Base-by-base conservation (phyloP, 345 rosid genomes). In the Raphanus raphanistrum region DNA sequence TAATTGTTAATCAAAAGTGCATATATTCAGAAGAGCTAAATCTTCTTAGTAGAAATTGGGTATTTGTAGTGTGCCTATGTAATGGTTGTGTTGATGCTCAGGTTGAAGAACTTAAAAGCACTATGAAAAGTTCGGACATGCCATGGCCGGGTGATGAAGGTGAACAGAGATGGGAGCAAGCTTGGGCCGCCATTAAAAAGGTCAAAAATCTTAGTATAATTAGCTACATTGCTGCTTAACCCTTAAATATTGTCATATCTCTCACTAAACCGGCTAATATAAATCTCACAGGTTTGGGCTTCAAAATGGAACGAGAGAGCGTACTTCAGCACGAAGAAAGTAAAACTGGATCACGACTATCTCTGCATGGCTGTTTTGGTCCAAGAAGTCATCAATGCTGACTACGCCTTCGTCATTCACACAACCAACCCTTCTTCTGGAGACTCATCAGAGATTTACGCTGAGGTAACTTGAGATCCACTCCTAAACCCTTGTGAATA, bases 61-160 rank as follows among this genome's bases (percentile, higher is more conserved):
- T 21, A 21, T 21, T 21, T 21, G 21, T 21, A 21, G 21, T 72
- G 11, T 72, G 70, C 21, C 73, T 68, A 9, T 79, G 50, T 79
- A 63, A 62, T 79, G 73, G 26, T 72, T 66, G 25, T 79, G 9
- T 1, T 36, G 66, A 72, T 31, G 81, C 80, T 77, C 83, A 95
- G 99, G 94, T 92, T 72, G 85, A 84, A 83, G 99, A 95, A 82
- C 84, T 95, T 82, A 92, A 95, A 85, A 78, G 79, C 21, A 85
- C 86, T 79, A 91, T 95, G 98, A 79, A 84, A 84, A 82, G 79
- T 77, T 95, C 97, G 75, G 96, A 88, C 55, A 95, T 95, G 96
- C 97, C 98, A 68, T 95, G 99, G 99, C 99, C 99, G 28, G 99
- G 97, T 63, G 98, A 92, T 76, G 99, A 95, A 84, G 96, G 99